Evolutionary conservation across 2,329 filamentous ascomycete genomes (phyloP).

Genomic region (Fusarium odoratissimum): DNA sequence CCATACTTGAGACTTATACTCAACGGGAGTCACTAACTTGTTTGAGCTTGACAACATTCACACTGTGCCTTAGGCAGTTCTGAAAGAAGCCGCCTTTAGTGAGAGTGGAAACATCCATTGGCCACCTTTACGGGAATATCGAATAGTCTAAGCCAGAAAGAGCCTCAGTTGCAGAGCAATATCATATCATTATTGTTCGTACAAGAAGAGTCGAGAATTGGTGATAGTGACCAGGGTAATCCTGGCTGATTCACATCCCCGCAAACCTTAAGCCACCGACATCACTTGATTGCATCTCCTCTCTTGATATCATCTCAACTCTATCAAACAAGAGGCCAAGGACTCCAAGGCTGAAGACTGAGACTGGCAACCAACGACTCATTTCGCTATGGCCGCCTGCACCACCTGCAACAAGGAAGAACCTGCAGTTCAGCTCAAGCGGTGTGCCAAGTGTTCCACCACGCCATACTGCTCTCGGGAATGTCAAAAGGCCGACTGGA

Average conservation of each 20-base stretch:
- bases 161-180: background rate
- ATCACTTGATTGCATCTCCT: background rate
- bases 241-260: background rate
- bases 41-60: background rate
- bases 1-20: background rate
- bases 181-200: background rate
- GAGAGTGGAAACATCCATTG: background rate
- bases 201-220: background rate
- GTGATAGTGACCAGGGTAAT: background rate
- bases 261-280: slow-evolving; percentile 1
- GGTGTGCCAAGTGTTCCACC: slow-evolving; percentile 60
- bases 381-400: slow-evolving; percentile 20
- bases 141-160: background rate
- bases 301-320: background rate
- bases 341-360: background rate
- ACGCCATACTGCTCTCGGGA: slow-evolving; percentile 62
- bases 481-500: slow-evolving; percentile 65
- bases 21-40: background rate
- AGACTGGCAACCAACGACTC: background rate
- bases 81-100: background rate
- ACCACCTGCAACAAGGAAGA: slow-evolving; percentile 48
- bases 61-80: background rate
- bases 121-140: background rate
- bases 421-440: slow-evolving; percentile 47
- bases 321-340: background rate